phyloP scores from a whole-genome alignment of 148 eudicot species.

The Dysphania ambrosioides region DNA sequence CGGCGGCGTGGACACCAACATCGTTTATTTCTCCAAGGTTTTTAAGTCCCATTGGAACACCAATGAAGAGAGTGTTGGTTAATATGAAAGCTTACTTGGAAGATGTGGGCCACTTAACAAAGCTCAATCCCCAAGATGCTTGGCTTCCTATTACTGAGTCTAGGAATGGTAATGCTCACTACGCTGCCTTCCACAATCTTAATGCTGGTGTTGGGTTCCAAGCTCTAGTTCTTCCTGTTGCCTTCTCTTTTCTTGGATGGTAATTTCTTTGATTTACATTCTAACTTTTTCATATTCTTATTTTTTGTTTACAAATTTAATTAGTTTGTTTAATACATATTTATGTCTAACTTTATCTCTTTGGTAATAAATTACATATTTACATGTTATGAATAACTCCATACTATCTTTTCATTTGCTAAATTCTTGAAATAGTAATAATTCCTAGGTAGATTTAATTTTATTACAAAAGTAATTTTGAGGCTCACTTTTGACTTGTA shows the following conservation, averaged over 20 bases:
- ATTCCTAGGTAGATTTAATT: neutral
- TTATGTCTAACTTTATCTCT: no score
- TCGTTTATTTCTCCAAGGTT: slow-evolving; percentile 89
- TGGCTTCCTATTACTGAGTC: slow-evolving; percentile 99
- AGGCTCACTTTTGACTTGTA: neutral
- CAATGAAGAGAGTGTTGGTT: slow-evolving; percentile 82
- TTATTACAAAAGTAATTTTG: neutral
- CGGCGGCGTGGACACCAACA: slow-evolving; percentile 71
- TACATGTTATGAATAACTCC: neutral
- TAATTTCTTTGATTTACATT: slow-evolving; percentile 14
- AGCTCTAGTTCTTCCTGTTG: slow-evolving; percentile 86
- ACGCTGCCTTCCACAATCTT: slow-evolving; percentile 91
- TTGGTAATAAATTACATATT: no score
- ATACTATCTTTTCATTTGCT: no score
- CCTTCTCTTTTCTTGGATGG: slow-evolving; percentile 97
- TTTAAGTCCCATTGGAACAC: slow-evolving; percentile 91
- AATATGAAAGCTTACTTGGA: slow-evolving; percentile 94
- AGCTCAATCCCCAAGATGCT: slow-evolving; percentile 95
- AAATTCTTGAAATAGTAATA: neutral
- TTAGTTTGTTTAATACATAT: neutral
- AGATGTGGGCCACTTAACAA: slow-evolving; percentile 88
- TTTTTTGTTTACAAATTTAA: neutral
- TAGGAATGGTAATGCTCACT: slow-evolving; percentile 89
- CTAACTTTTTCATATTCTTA: neutral
- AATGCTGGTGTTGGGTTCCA: slow-evolving; percentile 97